Base-by-base conservation (phyloP, 148 eudicot genomes). In the Tetragonia tetragonoides region DNA sequence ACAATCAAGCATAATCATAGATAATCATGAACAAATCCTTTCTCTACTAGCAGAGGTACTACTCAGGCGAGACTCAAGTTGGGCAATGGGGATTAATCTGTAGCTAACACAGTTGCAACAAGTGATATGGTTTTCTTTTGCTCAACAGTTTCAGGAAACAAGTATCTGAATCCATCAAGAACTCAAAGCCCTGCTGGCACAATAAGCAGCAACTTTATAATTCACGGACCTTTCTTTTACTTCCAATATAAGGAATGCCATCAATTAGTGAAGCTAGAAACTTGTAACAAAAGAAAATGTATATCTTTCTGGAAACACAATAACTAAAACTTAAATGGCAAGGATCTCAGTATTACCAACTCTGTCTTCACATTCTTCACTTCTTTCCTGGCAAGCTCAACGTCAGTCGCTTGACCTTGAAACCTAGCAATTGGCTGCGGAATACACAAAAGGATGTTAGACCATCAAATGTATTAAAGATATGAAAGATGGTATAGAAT, bases 331-430 rank as follows among this genome's bases (percentile, higher is more conserved):
- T 20, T 21, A 75, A 42, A 51, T 11, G 15, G 24, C 21, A 60
- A 49, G 66, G 57, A 34, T 47, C 69, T 41, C 37, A 79, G 77
- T 67, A 68, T 86, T 95, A 95, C 99, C 97, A 95, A 71, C 71
- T 85, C 93, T 61, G 85, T 73, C 87, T 91, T 95, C 75, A 93
- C 88, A 78, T 83, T 83, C 60, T 78, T 90, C 37, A 91, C 77
- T 84, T 93, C 94, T 86, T 84, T 93, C 83, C 97, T 85, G 77
- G 87, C 87, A 69, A 81, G 68, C 21, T 95, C 93, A 40, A 95
- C 94, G 84, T 86, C 92, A 66, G 92, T 85, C 75, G 97, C 95
- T 85, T 91, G 97, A 84, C 99, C 99, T 84, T 88, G 91, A 76
- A 89, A 91, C 86, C 90, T 83, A 24, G 88, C 94, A 80, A 91